Evolutionary conservation across 805 yeast species (phyloP).

Genomic region (Debaryomyces tyrocola): DNA sequence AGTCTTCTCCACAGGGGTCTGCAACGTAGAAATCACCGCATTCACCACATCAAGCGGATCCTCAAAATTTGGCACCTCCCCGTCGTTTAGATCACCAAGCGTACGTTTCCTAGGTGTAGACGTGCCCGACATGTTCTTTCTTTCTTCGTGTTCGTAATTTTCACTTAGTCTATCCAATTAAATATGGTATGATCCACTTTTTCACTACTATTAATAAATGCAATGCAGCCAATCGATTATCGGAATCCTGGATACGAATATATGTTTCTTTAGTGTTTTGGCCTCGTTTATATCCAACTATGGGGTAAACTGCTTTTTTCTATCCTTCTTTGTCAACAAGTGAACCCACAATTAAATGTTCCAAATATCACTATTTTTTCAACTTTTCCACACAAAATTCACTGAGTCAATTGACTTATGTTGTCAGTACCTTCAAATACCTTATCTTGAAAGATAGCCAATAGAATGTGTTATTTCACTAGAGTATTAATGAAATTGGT

Average conservation of each 20-base stretch:
- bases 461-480: background rate
- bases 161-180: background rate
- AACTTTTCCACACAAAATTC: background rate
- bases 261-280: too few relatives aligned
- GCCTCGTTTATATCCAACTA: background rate
- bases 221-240: background rate
- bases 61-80: conserved; percentile 43
- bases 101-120: conserved; percentile 33
- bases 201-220: background rate
- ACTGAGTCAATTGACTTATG: background rate
- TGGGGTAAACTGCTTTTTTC: background rate
- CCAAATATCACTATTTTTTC: background rate
- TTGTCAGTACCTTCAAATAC: background rate
- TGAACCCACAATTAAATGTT: background rate
- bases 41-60: conserved; percentile 68
- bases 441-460: background rate
- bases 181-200: background rate
- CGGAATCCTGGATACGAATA: too few relatives aligned
- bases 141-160: background rate
- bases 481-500: background rate
- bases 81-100: conserved; percentile 16
- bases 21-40: conserved; percentile 69
- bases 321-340: background rate
- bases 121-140: conserved; percentile 20
- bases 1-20: conserved; percentile 70